phyloP scores from a whole-genome alignment of 768 basidiomycete genomes.

The Boletus vermiculosoides region DNA sequence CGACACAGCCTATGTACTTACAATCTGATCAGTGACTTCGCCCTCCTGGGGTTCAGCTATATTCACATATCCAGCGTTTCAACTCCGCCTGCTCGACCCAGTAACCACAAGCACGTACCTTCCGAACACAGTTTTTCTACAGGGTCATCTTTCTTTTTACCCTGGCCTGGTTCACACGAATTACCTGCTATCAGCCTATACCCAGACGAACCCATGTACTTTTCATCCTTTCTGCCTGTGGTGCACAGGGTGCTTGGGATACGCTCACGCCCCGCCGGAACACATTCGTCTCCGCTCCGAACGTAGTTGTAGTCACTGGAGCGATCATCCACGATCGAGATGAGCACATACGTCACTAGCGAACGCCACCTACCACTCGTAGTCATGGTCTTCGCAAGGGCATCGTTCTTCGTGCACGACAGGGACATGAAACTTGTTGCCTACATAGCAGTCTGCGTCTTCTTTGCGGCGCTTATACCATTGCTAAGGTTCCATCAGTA shows the following conservation, averaged over 20 bases:
- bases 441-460: conserved; percentile 85
- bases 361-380: conserved; percentile 73
- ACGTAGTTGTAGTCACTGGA: conserved; percentile 87
- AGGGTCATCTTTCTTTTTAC: conserved; percentile 64
- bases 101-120: conserved; percentile 41
- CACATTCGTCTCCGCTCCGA: conserved; percentile 69
- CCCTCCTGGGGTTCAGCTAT: conserved; percentile 81
- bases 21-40: conserved; percentile 69
- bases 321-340: background rate
- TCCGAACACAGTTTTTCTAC: conserved; percentile 75
- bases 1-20: conserved; percentile 35
- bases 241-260: conserved; percentile 75
- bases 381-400: conserved; percentile 82
- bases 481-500: conserved; percentile 55
- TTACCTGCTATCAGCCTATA: conserved; percentile 93
- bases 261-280: conserved; percentile 84
- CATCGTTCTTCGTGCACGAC: conserved; percentile 81
- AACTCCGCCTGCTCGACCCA: background rate
- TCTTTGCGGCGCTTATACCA: conserved; percentile 87
- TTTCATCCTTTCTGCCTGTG: conserved; percentile 48
- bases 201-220: conserved; percentile 86
- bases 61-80: background rate
- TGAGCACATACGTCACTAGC: background rate
- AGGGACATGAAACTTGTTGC: conserved; percentile 86
- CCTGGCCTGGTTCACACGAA: conserved; percentile 63